phyloP scores from a whole-genome alignment of 108 stramenopile species.

The Mayamaea pseudoterrestris region DNA sequence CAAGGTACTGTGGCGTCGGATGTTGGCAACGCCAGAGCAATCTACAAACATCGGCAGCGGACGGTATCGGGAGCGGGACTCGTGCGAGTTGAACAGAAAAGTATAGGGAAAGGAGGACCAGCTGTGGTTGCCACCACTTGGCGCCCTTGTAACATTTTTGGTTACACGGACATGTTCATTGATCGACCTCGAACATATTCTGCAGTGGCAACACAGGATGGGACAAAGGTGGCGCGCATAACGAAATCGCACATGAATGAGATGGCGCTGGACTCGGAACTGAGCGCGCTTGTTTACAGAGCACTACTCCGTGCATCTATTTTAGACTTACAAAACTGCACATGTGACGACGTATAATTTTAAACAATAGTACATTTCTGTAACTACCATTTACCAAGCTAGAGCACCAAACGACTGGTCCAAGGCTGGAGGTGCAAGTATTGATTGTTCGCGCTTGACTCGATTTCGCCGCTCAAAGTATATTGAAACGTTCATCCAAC shows the following conservation, averaged over 20 bases:
- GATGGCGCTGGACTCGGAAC: slow-evolving; percentile 36
- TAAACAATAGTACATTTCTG: background rate
- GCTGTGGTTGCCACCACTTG: slow-evolving; percentile 7
- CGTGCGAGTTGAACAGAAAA: slow-evolving; percentile 17
- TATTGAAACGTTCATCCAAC: slow-evolving; percentile 37
- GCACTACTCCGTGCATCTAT: slow-evolving; percentile 55
- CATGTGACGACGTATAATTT: slow-evolving; percentile 16
- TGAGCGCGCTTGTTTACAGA: slow-evolving; percentile 46
- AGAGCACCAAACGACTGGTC: too few species aligned
- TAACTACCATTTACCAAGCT: too few species aligned
- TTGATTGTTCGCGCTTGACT: too few species aligned
- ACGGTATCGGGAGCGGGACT: slow-evolving; percentile 14
- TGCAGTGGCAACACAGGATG: slow-evolving; percentile 42
- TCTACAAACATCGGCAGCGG: background rate
- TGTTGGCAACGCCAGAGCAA: background rate
- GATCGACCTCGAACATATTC: slow-evolving; percentile 45
- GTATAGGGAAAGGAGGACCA: background rate
- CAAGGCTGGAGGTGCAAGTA: too few species aligned
- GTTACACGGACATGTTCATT: slow-evolving; percentile 72
- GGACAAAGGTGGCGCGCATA: slow-evolving; percentile 55
- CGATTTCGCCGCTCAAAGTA: slow-evolving; percentile 9
- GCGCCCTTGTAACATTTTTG: slow-evolving; percentile 58
- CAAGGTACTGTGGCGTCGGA: slow-evolving; percentile 45
- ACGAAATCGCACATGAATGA: slow-evolving; percentile 34
- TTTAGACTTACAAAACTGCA: slow-evolving; percentile 57